These are phyloP conservation scores for Penicillium sp. DNA, from an alignment of 2,329 filamentous ascomycete species.

Conservation along the genomic window DNA sequence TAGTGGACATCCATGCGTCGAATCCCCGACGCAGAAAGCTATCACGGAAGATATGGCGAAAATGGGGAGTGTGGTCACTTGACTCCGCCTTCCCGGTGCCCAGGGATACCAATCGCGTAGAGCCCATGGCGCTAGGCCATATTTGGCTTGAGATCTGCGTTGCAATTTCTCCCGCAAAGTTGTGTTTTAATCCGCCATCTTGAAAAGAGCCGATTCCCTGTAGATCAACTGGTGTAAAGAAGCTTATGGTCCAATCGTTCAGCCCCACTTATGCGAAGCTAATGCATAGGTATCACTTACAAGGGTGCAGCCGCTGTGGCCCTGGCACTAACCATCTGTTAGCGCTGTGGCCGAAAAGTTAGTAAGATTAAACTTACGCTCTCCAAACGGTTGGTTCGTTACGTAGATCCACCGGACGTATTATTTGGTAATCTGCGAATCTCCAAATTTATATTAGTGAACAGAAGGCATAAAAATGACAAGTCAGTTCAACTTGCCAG, in stretches of 20 bases:
- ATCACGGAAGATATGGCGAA: constrained; percentile 22
- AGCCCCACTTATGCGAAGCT: not conserved
- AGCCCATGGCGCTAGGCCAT: constrained; percentile 12
- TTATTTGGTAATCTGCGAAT: constrained; percentile 14
- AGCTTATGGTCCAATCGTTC: constrained; percentile 9
- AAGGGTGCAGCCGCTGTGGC: constrained; percentile 22
- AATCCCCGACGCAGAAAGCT: constrained; percentile 21
- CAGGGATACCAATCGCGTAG: constrained; percentile 16
- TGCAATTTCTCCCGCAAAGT: constrained; percentile 13
- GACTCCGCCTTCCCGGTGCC: constrained; percentile 11
- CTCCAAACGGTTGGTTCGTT: constrained; percentile 15
- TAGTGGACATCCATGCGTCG: constrained; percentile 21
- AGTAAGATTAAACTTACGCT: constrained; percentile 7
- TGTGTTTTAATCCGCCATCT: constrained; percentile 16
- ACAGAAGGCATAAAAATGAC: too few relatives aligned
- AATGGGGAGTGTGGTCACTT: constrained; percentile 12
- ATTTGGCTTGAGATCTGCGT: constrained; percentile 14
- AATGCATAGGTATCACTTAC: constrained; percentile 5
- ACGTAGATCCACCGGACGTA: constrained; percentile 4
- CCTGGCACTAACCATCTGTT: constrained; percentile 12
- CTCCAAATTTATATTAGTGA: not conserved
- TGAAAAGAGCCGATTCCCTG: constrained; percentile 14
- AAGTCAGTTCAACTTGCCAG: not conserved
- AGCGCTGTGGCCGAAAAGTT: not conserved
- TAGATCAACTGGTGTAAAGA: constrained; percentile 18